A percentile compares a stretch with the other conserved stretches of the same genome.
These are phyloP conservation scores for Phoenix roebelenii DNA, from an alignment of 176 grass and related monocot genomes.

Conservation along the genomic window DNA sequence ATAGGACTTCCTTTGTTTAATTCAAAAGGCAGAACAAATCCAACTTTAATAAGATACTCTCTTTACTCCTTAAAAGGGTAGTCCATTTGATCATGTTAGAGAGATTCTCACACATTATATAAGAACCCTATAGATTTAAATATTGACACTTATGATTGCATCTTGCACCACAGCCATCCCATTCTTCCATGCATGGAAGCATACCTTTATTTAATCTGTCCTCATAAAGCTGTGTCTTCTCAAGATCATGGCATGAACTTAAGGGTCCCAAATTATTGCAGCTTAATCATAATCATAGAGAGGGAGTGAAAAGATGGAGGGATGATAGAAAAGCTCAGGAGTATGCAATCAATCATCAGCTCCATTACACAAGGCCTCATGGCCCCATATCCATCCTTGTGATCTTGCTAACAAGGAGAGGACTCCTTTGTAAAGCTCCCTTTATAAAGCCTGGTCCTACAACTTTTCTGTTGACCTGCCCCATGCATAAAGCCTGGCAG, in stretches of 20 bases:
- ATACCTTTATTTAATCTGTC: background rate
- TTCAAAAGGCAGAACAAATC: no score
- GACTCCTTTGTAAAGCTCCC: constrained; percentile 2
- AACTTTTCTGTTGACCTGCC: constrained; percentile 2
- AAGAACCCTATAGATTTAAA: background rate
- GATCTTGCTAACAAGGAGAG: background rate
- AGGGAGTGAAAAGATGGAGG: background rate
- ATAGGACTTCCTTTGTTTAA: background rate
- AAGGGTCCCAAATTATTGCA: no score
- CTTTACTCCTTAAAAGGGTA: background rate
- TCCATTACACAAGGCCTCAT: background rate
- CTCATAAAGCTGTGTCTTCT: no score
- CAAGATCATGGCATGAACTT: no score
- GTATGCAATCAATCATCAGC: background rate
- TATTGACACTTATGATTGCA: no score
- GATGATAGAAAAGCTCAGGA: background rate
- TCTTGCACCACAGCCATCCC: no score
- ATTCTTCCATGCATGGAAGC: background rate
- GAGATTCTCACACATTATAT: background rate
- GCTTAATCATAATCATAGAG: background rate
- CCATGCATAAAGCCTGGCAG: background rate
- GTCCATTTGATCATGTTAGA: background rate
- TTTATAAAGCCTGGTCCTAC: background rate
- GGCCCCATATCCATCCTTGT: background rate
- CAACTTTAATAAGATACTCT: background rate